A percentile compares a stretch with the other conserved stretches of the same genome.
Conservation (phyloP, 179 eudicot genomes). For the Nepenthes alata region DNA sequence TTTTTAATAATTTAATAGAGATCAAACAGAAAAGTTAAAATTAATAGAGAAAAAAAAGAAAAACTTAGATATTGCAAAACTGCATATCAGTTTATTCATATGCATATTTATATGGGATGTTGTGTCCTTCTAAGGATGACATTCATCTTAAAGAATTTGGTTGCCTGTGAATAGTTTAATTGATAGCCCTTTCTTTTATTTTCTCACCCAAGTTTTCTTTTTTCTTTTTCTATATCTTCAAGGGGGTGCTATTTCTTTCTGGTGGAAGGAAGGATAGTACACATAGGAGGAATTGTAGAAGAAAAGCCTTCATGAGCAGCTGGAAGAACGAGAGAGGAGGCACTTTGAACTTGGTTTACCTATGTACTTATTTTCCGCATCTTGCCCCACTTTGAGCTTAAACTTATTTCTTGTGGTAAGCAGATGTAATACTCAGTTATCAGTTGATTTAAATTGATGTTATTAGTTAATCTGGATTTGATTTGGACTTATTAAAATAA, state of each 20-base stretch:
- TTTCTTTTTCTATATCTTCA: neutral
- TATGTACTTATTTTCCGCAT: conserved; percentile 18
- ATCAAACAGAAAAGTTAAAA: conserved; percentile 1
- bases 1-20: conserved; percentile 5
- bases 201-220: neutral
- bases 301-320: conserved; percentile 72
- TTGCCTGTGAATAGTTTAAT: too few relatives aligned
- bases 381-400: neutral
- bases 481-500: too few relatives aligned
- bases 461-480: too few relatives aligned
- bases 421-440: conserved; percentile 21
- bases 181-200: neutral
- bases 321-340: conserved; percentile 73
- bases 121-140: too few relatives aligned
- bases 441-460: too few relatives aligned
- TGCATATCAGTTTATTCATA: too few relatives aligned
- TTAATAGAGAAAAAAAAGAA: neutral
- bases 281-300: conserved; percentile 73
- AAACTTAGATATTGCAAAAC: too few relatives aligned
- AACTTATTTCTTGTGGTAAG: conserved; percentile 9
- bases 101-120: too few relatives aligned
- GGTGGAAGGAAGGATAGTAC: conserved; percentile 81
- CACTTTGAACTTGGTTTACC: conserved; percentile 64
- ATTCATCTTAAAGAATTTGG: too few relatives aligned
- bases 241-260: neutral